Conservation (phyloP, 1,284 basidiomycete genomes). For the Trichosporon asahii region DNA sequence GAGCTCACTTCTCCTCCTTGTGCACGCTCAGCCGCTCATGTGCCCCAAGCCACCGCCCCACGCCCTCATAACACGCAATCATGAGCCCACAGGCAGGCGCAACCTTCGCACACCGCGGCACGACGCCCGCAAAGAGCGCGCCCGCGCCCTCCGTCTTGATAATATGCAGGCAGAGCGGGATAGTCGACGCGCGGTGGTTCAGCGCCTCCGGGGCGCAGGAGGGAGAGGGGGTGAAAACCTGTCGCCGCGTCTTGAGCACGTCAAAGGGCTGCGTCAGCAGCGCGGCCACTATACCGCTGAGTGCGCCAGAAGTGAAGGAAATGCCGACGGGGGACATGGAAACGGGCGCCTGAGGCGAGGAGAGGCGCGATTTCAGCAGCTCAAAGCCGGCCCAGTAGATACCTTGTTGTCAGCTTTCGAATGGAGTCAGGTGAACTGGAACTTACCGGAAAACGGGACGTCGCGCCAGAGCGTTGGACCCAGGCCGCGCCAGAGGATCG, state of each 20-base stretch:
- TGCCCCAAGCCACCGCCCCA: slow-evolving; percentile 48
- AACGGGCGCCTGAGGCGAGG: slow-evolving; percentile 31
- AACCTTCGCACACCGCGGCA: slow-evolving; percentile 89
- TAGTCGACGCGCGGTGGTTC: slow-evolving; percentile 50
- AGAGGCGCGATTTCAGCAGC: slow-evolving; percentile 43
- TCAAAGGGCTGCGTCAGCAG: slow-evolving; percentile 93
- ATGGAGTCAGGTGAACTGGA: not conserved
- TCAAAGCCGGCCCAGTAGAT: slow-evolving; percentile 53
- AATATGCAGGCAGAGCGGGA: slow-evolving; percentile 67
- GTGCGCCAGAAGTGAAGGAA: slow-evolving; percentile 48
- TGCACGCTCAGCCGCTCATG: not conserved
- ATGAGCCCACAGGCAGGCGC: slow-evolving; percentile 88
- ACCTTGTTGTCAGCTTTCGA: slow-evolving; percentile 27
- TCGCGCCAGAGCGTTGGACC: slow-evolving; percentile 92
- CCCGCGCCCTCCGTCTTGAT: slow-evolving; percentile 70
- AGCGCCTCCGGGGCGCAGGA: slow-evolving; percentile 51
- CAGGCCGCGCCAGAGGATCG: slow-evolving; percentile 82
- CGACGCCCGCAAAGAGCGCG: slow-evolving; percentile 79
- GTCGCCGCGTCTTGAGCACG: slow-evolving; percentile 88
- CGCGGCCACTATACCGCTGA: slow-evolving; percentile 62
- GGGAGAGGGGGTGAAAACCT: slow-evolving; percentile 65
- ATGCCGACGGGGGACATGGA: slow-evolving; percentile 40
- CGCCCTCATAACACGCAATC: slow-evolving; percentile 87
- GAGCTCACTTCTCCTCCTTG: slow-evolving; percentile 15
- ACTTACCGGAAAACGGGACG: slow-evolving; percentile 83